Evolutionary conservation across 768 basidiomycete genomes (phyloP), one percentile per base, ranked within the genome.

Genomic region (Leccinum rimulosum): DNA sequence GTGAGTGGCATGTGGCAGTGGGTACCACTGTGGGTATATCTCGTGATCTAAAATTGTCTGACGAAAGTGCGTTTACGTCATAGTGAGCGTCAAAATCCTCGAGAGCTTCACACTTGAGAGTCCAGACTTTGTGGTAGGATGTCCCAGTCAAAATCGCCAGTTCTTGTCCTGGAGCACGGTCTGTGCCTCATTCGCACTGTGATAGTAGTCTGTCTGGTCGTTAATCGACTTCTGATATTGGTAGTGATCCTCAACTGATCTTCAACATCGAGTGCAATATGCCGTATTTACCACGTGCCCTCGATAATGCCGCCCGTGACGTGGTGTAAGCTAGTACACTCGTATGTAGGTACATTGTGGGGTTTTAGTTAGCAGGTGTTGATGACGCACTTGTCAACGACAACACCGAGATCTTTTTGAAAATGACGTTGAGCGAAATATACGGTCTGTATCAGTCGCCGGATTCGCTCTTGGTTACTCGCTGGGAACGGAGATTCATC

Each of bases 181-280:
- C 17, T 40, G 19, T 45, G 43, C 54, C 51, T 58, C 67, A 38
- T 54, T 40, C 33, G 19, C 49, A 30, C 22, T 47, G 30, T 47
- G 56, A 40, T 55, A 53, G 36, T 40, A 57, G 53, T 58, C 33
- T 60, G 28, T 35, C 48, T 35, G 51, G 48, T 58, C 58, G 68
- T 64, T 56, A 62, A 69, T 71, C 58, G 47, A n/a, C 65, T 69
- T 71, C 67, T 55, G 52, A 63, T 51, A 52, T 15, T 52, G 55
- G 65, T 43, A 71, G 62, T 61, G 70, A 70, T 70, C 68, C 66
- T 67, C 68, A 61, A 69, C 60, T 61, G 68, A 70, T 69, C 61
- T 70, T 68, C 66, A 58, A 35, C 50, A 45, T 60, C 57, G 49
- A 54, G 45, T 27, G 10, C 48, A 12, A 35, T 43, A 54, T 64